Base-by-base conservation (phyloP, 2,329 filamentous ascomycete species). In the Aspergillus pseudonomiae region DNA sequence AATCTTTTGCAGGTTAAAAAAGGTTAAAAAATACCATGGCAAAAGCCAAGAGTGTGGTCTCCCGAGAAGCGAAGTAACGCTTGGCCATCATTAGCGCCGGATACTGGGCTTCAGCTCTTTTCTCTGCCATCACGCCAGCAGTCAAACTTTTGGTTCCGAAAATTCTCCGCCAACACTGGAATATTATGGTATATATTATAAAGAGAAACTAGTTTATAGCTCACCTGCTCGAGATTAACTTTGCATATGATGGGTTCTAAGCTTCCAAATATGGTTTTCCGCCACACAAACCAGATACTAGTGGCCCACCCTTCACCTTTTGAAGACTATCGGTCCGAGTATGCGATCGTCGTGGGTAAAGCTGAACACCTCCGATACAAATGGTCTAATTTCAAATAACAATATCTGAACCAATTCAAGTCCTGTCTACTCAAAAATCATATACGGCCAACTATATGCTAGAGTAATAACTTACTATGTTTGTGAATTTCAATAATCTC, bases 51-150 rank as follows among this genome's bases (percentile, higher is more conserved):
- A 43, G 45, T 41, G 53, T 36, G 39, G 53, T 26, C 32, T 50
- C 54, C 53, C 63, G 58, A 58, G 56, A 63, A 26, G 21, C 24
- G 30, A 43, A 63, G 61, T 65, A 65, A 60, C 56, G 57, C 63
- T n/a, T 32, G 30, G 50, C 61, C 61, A 63, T 62, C 53, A 60
- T 41, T 46, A 46, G 34, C 45, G 63, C 58, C 54, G 63, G 61
- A 61, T 26, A 56, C 46, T 43, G 55, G n/a, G n/a, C n/a, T n/a
- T n/a, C n/a, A n/a, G n/a, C n/a, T n/a, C n/a, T n/a, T n/a, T n/a
- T n/a, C n/a, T n/a, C n/a, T n/a, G n/a, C 45, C 43, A 46, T 46
- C 43, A n/a, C n/a, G 36, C 36, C 14, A 16, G 36, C 16, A 16
- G 36, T 39, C 36, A 39, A 19, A 16, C 36, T 39, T 39, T 9